Evolutionary conservation across 1,284 basidiomycete genomes (phyloP), one percentile per base, ranked within the genome.

Genomic region (Trichosporon inkin): DNA sequence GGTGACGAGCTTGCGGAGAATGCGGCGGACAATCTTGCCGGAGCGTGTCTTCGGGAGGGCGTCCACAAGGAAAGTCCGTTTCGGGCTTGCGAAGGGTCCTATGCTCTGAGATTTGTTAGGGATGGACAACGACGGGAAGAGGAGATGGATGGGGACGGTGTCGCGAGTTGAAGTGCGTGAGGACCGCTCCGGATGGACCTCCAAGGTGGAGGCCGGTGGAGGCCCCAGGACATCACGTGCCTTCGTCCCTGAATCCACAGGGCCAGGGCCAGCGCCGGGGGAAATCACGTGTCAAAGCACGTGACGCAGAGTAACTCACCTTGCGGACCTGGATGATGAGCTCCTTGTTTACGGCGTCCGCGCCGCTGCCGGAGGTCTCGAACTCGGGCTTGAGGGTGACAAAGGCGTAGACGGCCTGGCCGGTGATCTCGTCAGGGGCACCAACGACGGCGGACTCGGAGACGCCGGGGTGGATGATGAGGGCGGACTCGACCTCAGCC

Each of bases 381-480:
- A 94, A 96, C 75, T 94, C 91, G 54, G 81, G 81, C 76, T 84
- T 84, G 73, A 84, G 80, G 49, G 79, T 79, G 19, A 78, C 90
- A 71, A 92, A 94, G 1, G 91, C 88, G 74, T 84, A 86, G 14
- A 93, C 91, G 14, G 91, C 89, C 64, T 79, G 77, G 61, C 78
- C 79, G 0, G 92, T 93, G 64, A 95, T 80, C 72, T 95, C 92
- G 74, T 95, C 92, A 16, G 86, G 82, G 3, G 87, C 88, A 24
- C 92, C 93, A 63, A 96, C 90, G 24, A 95, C 92, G 53, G 93
- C 94, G 1, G 94, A 92, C 83, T 99, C 95, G 5, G 93, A 92
- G 38, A 98, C 92, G 67, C 94, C 95, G 63, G 86, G 85, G 82
- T 98, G 94, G 70, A 90, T 80, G 77, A 97, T 95, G 55, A 99